Evolutionary conservation across 768 basidiomycete genomes (phyloP).

Genomic region (Mycena indigotica): DNA sequence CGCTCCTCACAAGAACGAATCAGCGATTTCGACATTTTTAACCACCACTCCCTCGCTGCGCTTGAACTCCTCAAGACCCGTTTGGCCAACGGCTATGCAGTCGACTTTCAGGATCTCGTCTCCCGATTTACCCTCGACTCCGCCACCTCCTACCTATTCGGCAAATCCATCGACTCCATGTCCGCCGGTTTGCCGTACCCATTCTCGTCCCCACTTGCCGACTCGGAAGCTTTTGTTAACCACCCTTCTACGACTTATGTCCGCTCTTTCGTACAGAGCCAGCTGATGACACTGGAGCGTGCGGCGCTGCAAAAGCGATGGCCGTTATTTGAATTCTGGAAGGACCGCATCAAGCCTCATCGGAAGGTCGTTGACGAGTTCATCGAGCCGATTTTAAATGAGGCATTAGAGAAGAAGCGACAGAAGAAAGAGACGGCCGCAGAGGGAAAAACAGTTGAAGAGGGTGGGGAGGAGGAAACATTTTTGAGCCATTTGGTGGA

Average conservation of each 20-base stretch:
- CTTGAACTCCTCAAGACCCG: slow-evolving; percentile 47
- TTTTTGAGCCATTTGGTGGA: slow-evolving; percentile 54
- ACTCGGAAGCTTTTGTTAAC: slow-evolving; percentile 10
- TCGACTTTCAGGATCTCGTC: slow-evolving; percentile 59
- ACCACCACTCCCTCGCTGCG: slow-evolving; percentile 51
- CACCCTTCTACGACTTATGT: slow-evolving; percentile 37
- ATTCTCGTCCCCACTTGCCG: slow-evolving; percentile 17
- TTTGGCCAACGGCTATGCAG: slow-evolving; percentile 46
- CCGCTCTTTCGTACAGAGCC: slow-evolving; percentile 50
- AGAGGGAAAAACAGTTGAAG: slow-evolving; percentile 27
- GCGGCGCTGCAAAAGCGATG: slow-evolving; percentile 45
- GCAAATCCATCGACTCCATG: slow-evolving; percentile 48
- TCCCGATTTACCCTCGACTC: slow-evolving; percentile 62
- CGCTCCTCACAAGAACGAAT: slow-evolving; percentile 48
- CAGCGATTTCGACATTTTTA: slow-evolving; percentile 65
- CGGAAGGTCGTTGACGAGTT: slow-evolving; percentile 53
- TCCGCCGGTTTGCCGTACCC: slow-evolving; percentile 54
- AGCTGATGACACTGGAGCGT: slow-evolving; percentile 42
- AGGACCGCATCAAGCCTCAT: slow-evolving; percentile 46
- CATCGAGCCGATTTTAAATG: slow-evolving; percentile 53
- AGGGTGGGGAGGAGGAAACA: slow-evolving; percentile 43
- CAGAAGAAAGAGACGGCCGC: slow-evolving; percentile 23
- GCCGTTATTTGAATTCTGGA: slow-evolving; percentile 55
- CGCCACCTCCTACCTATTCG: slow-evolving; percentile 61
- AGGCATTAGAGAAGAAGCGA: slow-evolving; percentile 37